Percentiles rank a stretch among this genome's conserved stretches.
Evolutionary conservation across 768 basidiomycete genomes (phyloP).

Genomic region (Agaricus subrufescens): DNA sequence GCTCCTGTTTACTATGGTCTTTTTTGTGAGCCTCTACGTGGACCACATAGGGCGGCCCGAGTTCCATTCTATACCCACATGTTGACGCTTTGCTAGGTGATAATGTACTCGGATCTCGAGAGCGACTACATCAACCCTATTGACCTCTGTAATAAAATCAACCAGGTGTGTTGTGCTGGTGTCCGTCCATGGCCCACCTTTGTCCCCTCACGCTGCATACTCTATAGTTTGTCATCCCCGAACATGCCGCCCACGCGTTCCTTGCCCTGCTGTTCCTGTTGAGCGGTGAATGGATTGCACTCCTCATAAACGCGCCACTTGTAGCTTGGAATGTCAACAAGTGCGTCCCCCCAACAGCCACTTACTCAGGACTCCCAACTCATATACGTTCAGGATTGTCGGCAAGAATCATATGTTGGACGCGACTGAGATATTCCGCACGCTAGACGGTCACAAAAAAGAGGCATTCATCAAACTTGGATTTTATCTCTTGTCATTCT

Average conservation of each 20-base stretch:
- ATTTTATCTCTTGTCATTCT: conserved; percentile 86
- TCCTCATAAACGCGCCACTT: conserved; percentile 84
- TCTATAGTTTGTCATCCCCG: conserved; percentile 89
- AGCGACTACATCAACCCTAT: conserved; percentile 99
- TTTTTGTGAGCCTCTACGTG: conserved; percentile 70
- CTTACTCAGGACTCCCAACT: not conserved
- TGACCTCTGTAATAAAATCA: conserved; percentile 98
- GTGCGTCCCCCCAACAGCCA: conserved; percentile 41
- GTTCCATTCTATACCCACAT: not conserved
- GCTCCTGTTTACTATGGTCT: conserved; percentile 96
- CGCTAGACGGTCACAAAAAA: conserved; percentile 89
- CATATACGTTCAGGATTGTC: conserved; percentile 19
- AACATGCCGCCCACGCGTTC: conserved; percentile 92
- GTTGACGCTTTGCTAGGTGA: conserved; percentile 55
- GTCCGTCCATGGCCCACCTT: not conserved
- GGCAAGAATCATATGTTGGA: conserved; percentile 97
- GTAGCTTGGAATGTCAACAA: conserved; percentile 92
- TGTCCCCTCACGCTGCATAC: not conserved
- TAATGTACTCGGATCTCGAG: conserved; percentile 99
- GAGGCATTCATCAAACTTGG: conserved; percentile 93
- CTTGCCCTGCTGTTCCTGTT: conserved; percentile 84
- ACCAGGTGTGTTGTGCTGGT: conserved; percentile 57
- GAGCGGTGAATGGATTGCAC: conserved; percentile 88
- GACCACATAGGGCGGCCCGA: not conserved
- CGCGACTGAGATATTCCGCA: conserved; percentile 97